Evolutionary conservation across 257 asterid species (phyloP).

Genomic region (Solanum microdontum): DNA sequence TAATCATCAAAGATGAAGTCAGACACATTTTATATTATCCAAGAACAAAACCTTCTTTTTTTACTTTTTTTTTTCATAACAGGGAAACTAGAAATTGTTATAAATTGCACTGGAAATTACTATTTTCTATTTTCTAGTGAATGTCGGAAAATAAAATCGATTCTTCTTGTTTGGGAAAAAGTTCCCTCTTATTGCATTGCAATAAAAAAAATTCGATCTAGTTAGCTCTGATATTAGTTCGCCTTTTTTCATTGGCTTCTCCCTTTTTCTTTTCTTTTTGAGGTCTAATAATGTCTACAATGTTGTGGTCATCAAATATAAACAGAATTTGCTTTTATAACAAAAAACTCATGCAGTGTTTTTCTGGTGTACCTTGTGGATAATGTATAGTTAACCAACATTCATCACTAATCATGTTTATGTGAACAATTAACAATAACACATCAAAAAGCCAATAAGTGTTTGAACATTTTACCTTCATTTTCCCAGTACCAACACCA

Average conservation of each 20-base stretch:
- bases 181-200: not conserved
- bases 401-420: not conserved
- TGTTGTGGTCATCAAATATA: not conserved
- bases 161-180: not conserved
- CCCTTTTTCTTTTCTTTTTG: not conserved
- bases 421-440: not conserved
- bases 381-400: not conserved
- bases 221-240: not conserved
- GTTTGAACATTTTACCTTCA: conserved; percentile 49
- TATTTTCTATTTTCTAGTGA: not conserved
- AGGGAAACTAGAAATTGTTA: not conserved
- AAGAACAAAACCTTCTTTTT: not conserved
- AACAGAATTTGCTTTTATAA: not conserved
- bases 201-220: not conserved
- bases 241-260: not conserved
- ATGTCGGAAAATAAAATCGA: not conserved
- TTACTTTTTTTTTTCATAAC: too few relatives aligned
- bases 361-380: not conserved
- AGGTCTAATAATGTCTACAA: not conserved
- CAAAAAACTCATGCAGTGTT: not conserved
- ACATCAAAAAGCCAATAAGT: not conserved
- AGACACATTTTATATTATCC: not conserved
- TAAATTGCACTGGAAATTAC: not conserved
- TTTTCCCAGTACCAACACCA: conserved; percentile 96
- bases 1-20: not conserved